Evolutionary conservation across 2,329 filamentous ascomycete genomes (phyloP).

Genomic region (Ophidiomyces ophidiicola): DNA sequence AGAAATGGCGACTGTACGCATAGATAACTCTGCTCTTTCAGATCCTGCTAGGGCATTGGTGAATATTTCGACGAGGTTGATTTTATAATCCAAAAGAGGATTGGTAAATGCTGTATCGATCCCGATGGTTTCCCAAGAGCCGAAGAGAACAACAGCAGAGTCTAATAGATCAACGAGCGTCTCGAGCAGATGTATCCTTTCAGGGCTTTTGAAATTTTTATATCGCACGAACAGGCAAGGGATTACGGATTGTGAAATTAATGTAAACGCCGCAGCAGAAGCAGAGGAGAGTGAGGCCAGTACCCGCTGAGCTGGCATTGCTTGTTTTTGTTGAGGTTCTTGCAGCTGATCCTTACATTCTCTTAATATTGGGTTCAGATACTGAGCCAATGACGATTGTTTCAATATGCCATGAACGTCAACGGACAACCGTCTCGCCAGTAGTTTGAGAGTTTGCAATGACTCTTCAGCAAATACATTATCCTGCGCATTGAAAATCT

Average conservation of each 20-base stretch:
- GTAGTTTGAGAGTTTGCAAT: slow-evolving; percentile 42
- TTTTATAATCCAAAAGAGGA: slow-evolving; percentile 37
- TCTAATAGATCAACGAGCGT: slow-evolving; percentile 47
- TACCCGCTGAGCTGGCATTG: slow-evolving; percentile 51
- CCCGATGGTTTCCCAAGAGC: slow-evolving; percentile 41
- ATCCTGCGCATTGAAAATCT: slow-evolving; percentile 55
- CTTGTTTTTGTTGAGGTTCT: slow-evolving; percentile 57
- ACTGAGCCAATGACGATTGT: slow-evolving; percentile 38
- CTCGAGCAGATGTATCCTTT: slow-evolving; percentile 51
- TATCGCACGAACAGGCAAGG: slow-evolving; percentile 49
- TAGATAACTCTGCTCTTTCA: slow-evolving; percentile 40
- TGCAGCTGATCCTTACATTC: slow-evolving; percentile 57
- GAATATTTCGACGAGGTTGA: slow-evolving; percentile 43
- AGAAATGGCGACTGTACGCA: slow-evolving; percentile 38
- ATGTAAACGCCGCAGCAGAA: slow-evolving; percentile 43
- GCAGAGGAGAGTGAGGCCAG: slow-evolving; percentile 45
- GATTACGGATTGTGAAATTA: slow-evolving; percentile 45
- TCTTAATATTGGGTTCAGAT: slow-evolving; percentile 49
- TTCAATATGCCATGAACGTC: slow-evolving; percentile 26
- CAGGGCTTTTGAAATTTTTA: slow-evolving; percentile 49
- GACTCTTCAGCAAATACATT: slow-evolving; percentile 52
- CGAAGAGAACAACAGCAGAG: slow-evolving; percentile 46
- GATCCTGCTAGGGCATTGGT: slow-evolving; percentile 43
- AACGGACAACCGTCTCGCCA: slow-evolving; percentile 44
- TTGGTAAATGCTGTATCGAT: slow-evolving; percentile 27